These are phyloP conservation scores for Colletotrichum kahawae DNA, from an alignment of 2,329 filamentous ascomycete genomes.

Conservation along the genomic window DNA sequence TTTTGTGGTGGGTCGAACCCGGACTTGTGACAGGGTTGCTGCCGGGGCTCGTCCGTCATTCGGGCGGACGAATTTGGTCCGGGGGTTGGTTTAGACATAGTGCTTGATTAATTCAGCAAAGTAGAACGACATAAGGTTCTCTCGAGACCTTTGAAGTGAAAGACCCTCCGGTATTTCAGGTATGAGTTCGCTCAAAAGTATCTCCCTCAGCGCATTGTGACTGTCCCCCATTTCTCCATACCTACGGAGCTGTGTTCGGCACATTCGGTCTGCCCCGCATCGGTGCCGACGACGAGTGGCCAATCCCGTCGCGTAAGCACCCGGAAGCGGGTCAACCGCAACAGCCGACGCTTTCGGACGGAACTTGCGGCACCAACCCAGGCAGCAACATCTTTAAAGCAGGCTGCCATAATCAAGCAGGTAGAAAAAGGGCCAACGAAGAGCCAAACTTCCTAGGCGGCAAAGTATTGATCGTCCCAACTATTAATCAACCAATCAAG, in stretches of 20 bases:
- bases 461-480: background rate
- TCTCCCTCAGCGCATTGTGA: background rate
- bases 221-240: background rate
- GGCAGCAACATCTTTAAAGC: background rate
- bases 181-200: background rate
- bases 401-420: conserved; percentile 11
- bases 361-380: background rate
- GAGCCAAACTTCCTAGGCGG: background rate
- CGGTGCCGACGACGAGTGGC: background rate
- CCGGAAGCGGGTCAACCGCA: conserved; percentile 2
- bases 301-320: background rate
- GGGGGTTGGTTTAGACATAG: background rate
- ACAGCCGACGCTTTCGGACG: background rate
- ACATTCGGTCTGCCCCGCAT: background rate
- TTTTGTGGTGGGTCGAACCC: background rate
- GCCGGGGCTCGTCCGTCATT: background rate
- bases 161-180: background rate
- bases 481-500: background rate
- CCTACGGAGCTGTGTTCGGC: background rate
- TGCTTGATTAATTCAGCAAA: background rate
- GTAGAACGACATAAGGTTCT: background rate
- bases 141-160: background rate
- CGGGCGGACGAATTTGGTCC: background rate
- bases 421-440: background rate
- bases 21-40: background rate